These are phyloP conservation scores for Stephanodiscus triporus DNA, from an alignment of 108 stramenopile species.

Conservation along the genomic window DNA sequence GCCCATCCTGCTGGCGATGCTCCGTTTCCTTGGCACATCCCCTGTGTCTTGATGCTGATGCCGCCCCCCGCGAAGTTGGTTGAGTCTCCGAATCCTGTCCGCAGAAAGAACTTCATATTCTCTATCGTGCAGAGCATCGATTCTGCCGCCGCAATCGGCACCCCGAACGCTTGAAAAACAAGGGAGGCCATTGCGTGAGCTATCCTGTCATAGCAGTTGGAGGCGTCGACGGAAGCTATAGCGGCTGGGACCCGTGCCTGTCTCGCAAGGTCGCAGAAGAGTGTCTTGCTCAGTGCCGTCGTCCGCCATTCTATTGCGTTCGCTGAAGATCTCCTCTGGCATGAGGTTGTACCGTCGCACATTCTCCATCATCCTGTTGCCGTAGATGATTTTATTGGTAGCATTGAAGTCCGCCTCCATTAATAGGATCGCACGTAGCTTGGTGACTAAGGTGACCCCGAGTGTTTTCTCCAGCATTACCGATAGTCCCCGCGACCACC, in stretches of 20 bases:
- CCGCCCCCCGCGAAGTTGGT: no score
- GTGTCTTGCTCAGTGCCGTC: slow-evolving; percentile 19
- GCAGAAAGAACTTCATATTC: no score
- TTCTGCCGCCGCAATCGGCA: no score
- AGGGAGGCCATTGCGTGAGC: slow-evolving; percentile 14
- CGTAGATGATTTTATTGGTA: not conserved
- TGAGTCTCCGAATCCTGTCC: no score
- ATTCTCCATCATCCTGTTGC: slow-evolving; percentile 4
- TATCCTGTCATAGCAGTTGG: slow-evolving; percentile 19
- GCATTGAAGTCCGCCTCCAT: slow-evolving; percentile 14
- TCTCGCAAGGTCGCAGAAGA: slow-evolving; percentile 17
- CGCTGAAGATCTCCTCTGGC: slow-evolving; percentile 12
- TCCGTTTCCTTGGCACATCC: no score
- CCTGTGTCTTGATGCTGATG: no score
- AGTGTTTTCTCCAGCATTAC: not conserved
- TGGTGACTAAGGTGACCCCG: not conserved
- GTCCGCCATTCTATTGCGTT: slow-evolving; percentile 4
- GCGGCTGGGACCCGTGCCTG: slow-evolving; percentile 7
- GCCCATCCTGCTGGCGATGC: no score
- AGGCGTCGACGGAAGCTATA: slow-evolving; percentile 17
- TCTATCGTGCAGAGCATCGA: no score
- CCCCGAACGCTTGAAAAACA: slow-evolving; percentile 28
- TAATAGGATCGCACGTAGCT: slow-evolving; percentile 11
- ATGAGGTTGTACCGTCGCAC: not conserved
- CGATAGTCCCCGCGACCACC: not conserved